Conservation (phyloP, 2,329 filamentous ascomycete genomes). For the Anisogramma anomala region DNA sequence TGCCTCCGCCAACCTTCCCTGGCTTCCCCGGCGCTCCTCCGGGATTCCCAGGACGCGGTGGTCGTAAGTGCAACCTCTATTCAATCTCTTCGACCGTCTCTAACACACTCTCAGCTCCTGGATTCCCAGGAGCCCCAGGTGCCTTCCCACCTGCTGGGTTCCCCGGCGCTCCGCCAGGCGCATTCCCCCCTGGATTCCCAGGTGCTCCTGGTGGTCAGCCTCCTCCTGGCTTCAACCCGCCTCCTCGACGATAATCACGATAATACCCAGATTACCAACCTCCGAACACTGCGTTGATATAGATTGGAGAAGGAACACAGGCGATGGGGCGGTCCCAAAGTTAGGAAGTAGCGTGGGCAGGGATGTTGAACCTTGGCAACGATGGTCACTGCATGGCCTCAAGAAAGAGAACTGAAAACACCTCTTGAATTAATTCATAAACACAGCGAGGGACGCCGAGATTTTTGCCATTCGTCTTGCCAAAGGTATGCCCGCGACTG, state of each 20-base stretch:
- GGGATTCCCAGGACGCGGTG: slow-evolving; percentile 42
- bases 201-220: slow-evolving; percentile 37
- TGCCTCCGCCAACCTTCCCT: slow-evolving; percentile 46
- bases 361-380: slow-evolving; percentile 13
- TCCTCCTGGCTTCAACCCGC: slow-evolving; percentile 64
- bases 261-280: slow-evolving; percentile 7
- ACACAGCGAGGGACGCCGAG: too few species aligned
- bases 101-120: slow-evolving; percentile 32
- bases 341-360: slow-evolving; percentile 3
- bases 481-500: too few species aligned
- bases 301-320: slow-evolving; percentile 9
- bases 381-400: slow-evolving; percentile 11
- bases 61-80: slow-evolving; percentile 33
- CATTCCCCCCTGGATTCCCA: slow-evolving; percentile 32
- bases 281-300: slow-evolving; percentile 2
- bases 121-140: slow-evolving; percentile 30
- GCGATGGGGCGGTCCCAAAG: slow-evolving; percentile 12
- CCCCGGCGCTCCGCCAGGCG: slow-evolving; percentile 29
- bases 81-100: slow-evolving; percentile 22
- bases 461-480: too few species aligned
- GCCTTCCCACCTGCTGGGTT: slow-evolving; percentile 36
- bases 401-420: neutral
- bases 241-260: slow-evolving; percentile 44
- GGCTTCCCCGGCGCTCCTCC: slow-evolving; percentile 42
- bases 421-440: neutral